These are phyloP conservation scores for Ananas comosus DNA, from an alignment of 176 grass and related monocot genomes.

Conservation along the genomic window DNA sequence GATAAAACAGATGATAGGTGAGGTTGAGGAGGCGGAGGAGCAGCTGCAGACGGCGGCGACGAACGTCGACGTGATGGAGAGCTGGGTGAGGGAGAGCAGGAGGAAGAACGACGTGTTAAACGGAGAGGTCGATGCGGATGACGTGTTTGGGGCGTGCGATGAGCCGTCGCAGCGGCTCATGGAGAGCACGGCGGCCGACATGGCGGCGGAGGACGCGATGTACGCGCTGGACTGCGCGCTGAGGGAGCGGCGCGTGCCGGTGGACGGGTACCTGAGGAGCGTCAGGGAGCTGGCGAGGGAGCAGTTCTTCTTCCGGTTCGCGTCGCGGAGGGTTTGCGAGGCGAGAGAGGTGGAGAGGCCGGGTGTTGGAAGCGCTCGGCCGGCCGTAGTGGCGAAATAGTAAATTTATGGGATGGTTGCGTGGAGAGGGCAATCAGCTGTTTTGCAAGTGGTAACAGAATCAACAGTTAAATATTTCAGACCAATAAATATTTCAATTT, in stretches of 20 bases:
- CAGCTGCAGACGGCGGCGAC: slow-evolving; percentile 15
- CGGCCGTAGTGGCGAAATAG: too few relatives aligned
- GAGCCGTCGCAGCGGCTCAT: slow-evolving; percentile 11
- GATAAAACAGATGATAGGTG: slow-evolving; percentile 2
- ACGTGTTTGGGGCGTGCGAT: slow-evolving; percentile 4
- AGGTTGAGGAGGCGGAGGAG: slow-evolving; percentile 15
- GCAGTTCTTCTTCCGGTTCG: slow-evolving; percentile 16
- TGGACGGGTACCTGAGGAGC: slow-evolving; percentile 8
- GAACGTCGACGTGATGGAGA: slow-evolving; percentile 14
- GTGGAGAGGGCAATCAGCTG: too few relatives aligned
- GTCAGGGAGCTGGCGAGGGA: slow-evolving; percentile 18
- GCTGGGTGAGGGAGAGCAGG: slow-evolving; percentile 7
- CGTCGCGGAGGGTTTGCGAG: neutral
- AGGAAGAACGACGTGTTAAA: neutral
- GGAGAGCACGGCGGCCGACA: slow-evolving; percentile 10
- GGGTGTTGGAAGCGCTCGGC: too few relatives aligned
- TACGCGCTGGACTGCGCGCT: slow-evolving; percentile 12
- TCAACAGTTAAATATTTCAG: too few relatives aligned
- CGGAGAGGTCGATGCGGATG: slow-evolving; percentile 3
- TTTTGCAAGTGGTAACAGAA: too few relatives aligned
- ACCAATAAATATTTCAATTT: too few relatives aligned
- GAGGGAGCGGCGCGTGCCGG: slow-evolving; percentile 7
- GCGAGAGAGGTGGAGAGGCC: too few relatives aligned
- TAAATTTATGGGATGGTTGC: too few relatives aligned
- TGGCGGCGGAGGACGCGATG: slow-evolving; percentile 17